Evolutionary conservation across 2,329 filamentous ascomycete genomes (phyloP).

Genomic region (Didymella glomerata): DNA sequence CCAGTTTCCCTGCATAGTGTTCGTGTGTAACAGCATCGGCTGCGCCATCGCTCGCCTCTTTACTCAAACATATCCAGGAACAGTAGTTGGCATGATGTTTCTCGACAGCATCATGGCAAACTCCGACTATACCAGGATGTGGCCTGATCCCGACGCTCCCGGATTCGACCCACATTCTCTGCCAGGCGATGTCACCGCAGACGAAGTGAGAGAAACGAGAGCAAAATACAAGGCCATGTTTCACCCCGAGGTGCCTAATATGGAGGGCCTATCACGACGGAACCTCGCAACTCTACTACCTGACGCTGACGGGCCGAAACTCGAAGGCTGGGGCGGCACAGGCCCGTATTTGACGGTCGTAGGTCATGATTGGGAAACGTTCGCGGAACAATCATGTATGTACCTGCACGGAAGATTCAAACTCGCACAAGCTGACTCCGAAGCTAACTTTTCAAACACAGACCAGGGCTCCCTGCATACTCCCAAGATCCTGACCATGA

Average conservation of each 20-base stretch:
- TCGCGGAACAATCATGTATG: conserved; percentile 58
- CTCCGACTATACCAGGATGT: conserved; percentile 63
- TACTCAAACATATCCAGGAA: conserved; percentile 56
- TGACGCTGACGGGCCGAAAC: conserved; percentile 51
- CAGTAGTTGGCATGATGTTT: conserved; percentile 59
- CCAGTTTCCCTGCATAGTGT: conserved; percentile 49
- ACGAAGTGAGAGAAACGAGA: conserved; percentile 49
- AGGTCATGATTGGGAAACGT: conserved; percentile 63
- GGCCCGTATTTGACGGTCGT: conserved; percentile 60
- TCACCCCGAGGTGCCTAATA: conserved; percentile 60
- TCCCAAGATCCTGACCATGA: conserved; percentile 54
- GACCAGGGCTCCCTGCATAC: conserved; percentile 40
- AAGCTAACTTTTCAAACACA: conserved; percentile 20
- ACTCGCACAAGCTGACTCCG: not conserved
- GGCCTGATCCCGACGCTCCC: conserved; percentile 62
- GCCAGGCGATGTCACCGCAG: conserved; percentile 51
- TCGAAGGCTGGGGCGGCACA: conserved; percentile 50
- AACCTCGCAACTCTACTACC: conserved; percentile 58
- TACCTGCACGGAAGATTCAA: not conserved
- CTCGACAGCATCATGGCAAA: conserved; percentile 68
- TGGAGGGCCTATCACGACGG: conserved; percentile 60
- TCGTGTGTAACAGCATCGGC: conserved; percentile 64
- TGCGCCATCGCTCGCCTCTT: conserved; percentile 63
- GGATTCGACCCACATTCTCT: conserved; percentile 56
- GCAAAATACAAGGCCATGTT: conserved; percentile 54